Conservation (phyloP, 2,329 filamentous ascomycete genomes). For the Neodidymelliopsis sp. region DNA sequence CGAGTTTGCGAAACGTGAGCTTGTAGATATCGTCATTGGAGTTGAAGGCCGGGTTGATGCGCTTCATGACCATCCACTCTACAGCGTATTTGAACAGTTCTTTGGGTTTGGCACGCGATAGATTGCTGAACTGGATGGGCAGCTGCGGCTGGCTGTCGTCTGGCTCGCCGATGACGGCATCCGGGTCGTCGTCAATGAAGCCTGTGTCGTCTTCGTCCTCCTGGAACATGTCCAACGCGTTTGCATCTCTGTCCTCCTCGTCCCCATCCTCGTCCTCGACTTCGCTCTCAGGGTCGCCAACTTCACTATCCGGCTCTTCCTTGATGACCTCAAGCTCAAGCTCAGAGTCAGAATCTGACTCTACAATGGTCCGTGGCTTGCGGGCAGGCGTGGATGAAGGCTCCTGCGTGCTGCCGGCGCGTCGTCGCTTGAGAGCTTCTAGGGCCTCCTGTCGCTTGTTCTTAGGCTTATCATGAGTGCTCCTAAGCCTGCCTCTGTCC, state of each 20-base stretch:
- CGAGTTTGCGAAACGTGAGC: conserved; percentile 73
- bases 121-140: conserved; percentile 72
- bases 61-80: conserved; percentile 83
- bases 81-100: conserved; percentile 77
- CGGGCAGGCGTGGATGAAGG: conserved; percentile 36
- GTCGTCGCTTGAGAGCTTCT: conserved; percentile 52
- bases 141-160: conserved; percentile 63
- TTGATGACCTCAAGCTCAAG: conserved; percentile 45
- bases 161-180: conserved; percentile 57
- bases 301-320: conserved; percentile 37
- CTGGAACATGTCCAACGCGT: conserved; percentile 55
- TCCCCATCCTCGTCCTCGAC: conserved; percentile 39
- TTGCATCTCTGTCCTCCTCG: conserved; percentile 32
- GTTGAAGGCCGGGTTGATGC: conserved; percentile 75
- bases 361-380: conserved; percentile 30
- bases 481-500: conserved; percentile 35
- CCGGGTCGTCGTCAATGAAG: conserved; percentile 70
- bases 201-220: conserved; percentile 66
- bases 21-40: conserved; percentile 69
- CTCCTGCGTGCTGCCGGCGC: conserved; percentile 42
- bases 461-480: conserved; percentile 35
- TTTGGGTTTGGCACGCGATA: conserved; percentile 71
- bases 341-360: conserved; percentile 37
- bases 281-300: conserved; percentile 25
- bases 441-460: conserved; percentile 53